Percentiles rank a stretch among this genome's conserved stretches.
These are phyloP conservation scores for Bocquillonia castaneifolia DNA, from an alignment of 441 rosid species.

Conservation along the genomic window DNA sequence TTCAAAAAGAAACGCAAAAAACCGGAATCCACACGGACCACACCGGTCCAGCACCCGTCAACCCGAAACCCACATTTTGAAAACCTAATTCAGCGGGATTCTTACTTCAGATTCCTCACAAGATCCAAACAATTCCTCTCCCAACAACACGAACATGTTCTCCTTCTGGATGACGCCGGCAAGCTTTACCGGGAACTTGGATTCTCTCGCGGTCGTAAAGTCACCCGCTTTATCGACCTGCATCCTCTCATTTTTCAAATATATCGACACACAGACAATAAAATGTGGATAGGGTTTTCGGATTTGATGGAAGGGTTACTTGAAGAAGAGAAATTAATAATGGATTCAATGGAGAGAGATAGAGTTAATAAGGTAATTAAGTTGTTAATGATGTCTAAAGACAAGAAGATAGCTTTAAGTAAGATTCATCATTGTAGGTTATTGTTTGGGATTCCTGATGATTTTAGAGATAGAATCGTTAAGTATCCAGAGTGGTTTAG, in stretches of 20 bases:
- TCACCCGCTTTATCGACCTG: constrained; percentile 45
- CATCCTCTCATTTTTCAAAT: constrained; percentile 59
- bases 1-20: constrained; percentile 46
- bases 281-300: constrained; percentile 72
- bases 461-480: constrained; percentile 61
- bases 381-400: constrained; percentile 67
- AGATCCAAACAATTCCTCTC: constrained; percentile 57
- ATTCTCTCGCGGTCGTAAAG: constrained; percentile 85
- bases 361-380: constrained; percentile 55
- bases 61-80: constrained; percentile 48
- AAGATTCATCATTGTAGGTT: constrained; percentile 64
- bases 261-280: constrained; percentile 58
- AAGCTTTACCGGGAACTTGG: constrained; percentile 78
- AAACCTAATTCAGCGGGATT: constrained; percentile 49
- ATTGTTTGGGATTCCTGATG: constrained; percentile 77
- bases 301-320: constrained; percentile 57
- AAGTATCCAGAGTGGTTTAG: constrained; percentile 65
- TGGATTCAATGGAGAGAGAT: constrained; percentile 58
- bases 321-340: constrained; percentile 45
- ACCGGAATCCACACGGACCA: constrained; percentile 60
- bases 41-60: constrained; percentile 47
- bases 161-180: constrained; percentile 74
- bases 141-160: constrained; percentile 52
- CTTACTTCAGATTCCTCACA: constrained; percentile 58
- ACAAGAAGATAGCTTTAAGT: constrained; percentile 58